phyloP scores from a whole-genome alignment of 208 protist species.

The Leishmania guyanensis region DNA sequence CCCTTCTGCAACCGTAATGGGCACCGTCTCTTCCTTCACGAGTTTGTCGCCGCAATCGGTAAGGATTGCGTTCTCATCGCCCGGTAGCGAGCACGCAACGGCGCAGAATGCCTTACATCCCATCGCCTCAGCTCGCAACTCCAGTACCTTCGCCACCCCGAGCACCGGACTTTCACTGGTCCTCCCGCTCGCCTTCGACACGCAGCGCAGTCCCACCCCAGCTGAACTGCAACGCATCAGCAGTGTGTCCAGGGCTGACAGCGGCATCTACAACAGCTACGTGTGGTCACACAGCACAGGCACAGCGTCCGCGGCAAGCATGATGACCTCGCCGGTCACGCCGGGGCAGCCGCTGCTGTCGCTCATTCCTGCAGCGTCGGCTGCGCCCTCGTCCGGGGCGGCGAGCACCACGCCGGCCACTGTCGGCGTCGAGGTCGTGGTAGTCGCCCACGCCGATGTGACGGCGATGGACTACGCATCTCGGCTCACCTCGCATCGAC shows the following conservation, averaged over 20 bases:
- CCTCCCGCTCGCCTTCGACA: too few relatives aligned
- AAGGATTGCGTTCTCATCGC: neutral
- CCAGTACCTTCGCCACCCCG: too few relatives aligned
- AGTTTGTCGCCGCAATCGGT: neutral
- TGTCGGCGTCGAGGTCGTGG: slow-evolving; percentile 65
- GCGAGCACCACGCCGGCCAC: neutral
- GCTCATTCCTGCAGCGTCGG: neutral
- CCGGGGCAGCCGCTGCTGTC: neutral
- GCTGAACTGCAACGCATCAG: neutral
- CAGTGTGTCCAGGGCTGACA: neutral
- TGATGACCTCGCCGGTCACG: neutral
- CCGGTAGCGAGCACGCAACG: neutral
- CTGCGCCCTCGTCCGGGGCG: neutral
- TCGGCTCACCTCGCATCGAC: slow-evolving; percentile 55
- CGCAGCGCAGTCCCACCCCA: neutral
- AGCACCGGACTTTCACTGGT: too few relatives aligned
- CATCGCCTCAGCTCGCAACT: neutral
- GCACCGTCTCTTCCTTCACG: neutral
- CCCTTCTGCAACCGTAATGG: neutral
- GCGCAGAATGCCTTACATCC: neutral
- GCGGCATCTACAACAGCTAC: slow-evolving; percentile 1
- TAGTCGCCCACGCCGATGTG: slow-evolving; percentile 61
- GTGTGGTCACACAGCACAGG: slow-evolving; percentile 16
- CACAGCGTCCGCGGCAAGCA: slow-evolving; percentile 1
- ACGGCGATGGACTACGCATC: slow-evolving; percentile 76